Base-by-base conservation (phyloP, 352 stramenopile genomes). In the Globisporangium abappressorium region DNA sequence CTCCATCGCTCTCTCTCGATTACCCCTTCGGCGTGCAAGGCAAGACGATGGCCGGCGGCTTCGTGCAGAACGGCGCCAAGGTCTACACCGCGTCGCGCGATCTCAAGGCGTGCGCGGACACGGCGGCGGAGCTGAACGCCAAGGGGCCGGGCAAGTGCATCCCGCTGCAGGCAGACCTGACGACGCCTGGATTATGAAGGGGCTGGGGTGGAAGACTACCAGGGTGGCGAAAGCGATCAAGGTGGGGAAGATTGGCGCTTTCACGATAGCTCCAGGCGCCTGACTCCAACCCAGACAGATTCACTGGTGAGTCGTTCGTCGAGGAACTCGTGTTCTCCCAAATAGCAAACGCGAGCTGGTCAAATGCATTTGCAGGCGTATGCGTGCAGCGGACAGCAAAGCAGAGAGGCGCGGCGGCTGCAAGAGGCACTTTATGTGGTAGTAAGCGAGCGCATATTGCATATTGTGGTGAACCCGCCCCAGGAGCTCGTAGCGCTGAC, bases 1-100 rank as follows among this genome's bases (percentile, higher is more conserved):
- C 24, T 26, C 24, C 24, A 26, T 33, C 30, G 30, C 30, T 33
- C 30, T 33, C 30, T 33, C 30, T 33, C 30, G 5, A 33, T 2
- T 4, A 33, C 30, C 30, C 5, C 30, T 33, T 33, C 3, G 30
- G 30, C 30, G 30, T 33, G 30, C 30, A 33, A 5, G 97, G 97
- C 59, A 86, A 91, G 64, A 98, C 99, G 95, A 98, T 99, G 68
- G 93, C 96, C 59, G 90, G 95, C 68, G 92, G 91, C 15, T 98
- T 98, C 75, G 84, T 94, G 24, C 72, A 84, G 54, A 97, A 97
- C 65, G 90, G 92, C 64, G 93, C 94, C 58, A 98, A 92, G 69
- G 96, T 99, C 9, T 91, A 98, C 64, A 87, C 98, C 47, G 94
- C 92, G 0, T 96, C 84, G 61, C 89, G 93, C 47, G 91, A 89